Evolutionary conservation across 768 basidiomycete species (phyloP), one percentile per base, ranked within the genome.

Genomic region (Exidia glandulosa): DNA sequence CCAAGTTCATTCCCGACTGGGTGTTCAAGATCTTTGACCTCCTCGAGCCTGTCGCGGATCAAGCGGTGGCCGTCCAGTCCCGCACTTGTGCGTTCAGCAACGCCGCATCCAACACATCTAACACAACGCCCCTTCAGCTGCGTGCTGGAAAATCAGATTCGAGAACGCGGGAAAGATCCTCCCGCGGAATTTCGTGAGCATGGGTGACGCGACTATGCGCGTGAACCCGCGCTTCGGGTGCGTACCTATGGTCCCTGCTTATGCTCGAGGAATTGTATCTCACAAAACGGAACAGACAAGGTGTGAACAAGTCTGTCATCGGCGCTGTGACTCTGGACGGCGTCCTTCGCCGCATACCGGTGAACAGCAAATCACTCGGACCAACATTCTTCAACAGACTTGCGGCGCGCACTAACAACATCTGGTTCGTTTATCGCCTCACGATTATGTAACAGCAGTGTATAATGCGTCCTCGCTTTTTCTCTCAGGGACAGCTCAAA

Each of bases 121-220:
- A 56, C n/a, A 58, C 23, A 23, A 47, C 71, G 72, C 68, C 16
- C 56, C 65, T 5, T 10, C 9, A 54, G 50, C 25, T 31, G 25
- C 50, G 7, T 63, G 64, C 6, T 61, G 62, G 6, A 72, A 31
- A 27, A 19, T 72, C 32, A 65, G 59, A 16, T 74, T 72, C 56
- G 67, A 72, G 36, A 45, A 47, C 29, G 68, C 62, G 3, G 52
- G 34, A 13, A 63, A 68, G 34, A 25, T 25, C 1, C 59, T 74
- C 7, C 74, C 74, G 0, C 58, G 61, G 5, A 75, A 74, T 58
- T 75, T 66, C 50, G 61, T 73, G 36, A 72, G 71, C 1, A 19
- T 74, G 23, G 74, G 73, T 25, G 74, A 75, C 56, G 68, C 71
- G 34, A 66, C 71, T 10, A 69, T 73, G 71, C 50, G 50, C 32